Conservation (phyloP, 2,329 filamentous ascomycete genomes). For the Botrytis squamosa region DNA sequence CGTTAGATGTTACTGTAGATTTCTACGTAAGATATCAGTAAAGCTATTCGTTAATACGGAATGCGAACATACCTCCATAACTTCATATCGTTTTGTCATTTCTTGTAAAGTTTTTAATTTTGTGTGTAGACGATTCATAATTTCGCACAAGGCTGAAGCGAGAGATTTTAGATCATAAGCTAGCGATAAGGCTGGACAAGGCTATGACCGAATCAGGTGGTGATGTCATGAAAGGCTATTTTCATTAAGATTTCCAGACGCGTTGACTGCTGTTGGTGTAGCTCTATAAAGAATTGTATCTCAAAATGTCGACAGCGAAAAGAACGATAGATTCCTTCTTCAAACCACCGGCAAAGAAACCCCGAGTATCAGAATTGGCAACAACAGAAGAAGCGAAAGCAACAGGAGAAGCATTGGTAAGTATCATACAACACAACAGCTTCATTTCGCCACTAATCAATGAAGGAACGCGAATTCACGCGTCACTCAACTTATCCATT, state of each 20-base stretch:
- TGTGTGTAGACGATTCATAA: slow-evolving; percentile 13
- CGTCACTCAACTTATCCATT: slow-evolving; percentile 51
- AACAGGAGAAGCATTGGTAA: slow-evolving; percentile 2
- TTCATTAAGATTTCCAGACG: not conserved
- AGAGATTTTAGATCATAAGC: not conserved
- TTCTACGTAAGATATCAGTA: slow-evolving; percentile 27
- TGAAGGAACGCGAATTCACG: slow-evolving; percentile 34
- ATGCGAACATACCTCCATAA: slow-evolving; percentile 32
- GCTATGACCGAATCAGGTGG: not conserved
- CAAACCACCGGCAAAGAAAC: slow-evolving; percentile 47
- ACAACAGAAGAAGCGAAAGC: not conserved
- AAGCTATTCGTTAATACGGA: not conserved
- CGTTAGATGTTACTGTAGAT: slow-evolving; percentile 24
- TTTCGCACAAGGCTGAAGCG: slow-evolving; percentile 19
- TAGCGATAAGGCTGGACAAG: slow-evolving; percentile 13
- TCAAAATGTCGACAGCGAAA: slow-evolving; percentile 45
- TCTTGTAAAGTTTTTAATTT: slow-evolving; percentile 11
- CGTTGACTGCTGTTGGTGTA: not conserved
- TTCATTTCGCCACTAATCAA: not conserved
- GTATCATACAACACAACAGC: not conserved
- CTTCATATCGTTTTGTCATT: slow-evolving; percentile 30
- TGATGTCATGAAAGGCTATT: slow-evolving; percentile 26
- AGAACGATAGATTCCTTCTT: slow-evolving; percentile 72
- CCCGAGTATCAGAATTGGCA: slow-evolving; percentile 31
- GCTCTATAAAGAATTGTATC: not conserved